Evolutionary conservation across 371 early-diverging fungal genomes (phyloP), one percentile per base, ranked within the genome.

Genomic region (Mortierella sp.): DNA sequence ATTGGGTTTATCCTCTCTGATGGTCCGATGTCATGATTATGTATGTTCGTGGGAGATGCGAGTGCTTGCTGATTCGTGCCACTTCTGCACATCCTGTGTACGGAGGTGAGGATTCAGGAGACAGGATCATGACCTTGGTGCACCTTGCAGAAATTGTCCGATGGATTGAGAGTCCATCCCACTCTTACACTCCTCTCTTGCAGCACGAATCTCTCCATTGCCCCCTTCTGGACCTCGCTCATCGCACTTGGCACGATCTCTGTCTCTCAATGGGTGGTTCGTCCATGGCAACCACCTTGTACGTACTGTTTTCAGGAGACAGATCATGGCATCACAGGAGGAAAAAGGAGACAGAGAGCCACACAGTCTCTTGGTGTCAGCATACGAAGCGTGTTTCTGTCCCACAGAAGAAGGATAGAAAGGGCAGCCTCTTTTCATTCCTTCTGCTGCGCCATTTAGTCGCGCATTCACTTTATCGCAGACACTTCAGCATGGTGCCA

Each of bases 91-190:
- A 29, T 55, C 48, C 22, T 43, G 43, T 46, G 40, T 43, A 25
- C 41, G 50, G 50, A 55, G 55, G 25, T 31, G 34, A 17, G 27
- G 29, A 49, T 41, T 54, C 14, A 62, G 63, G 55, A 55, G 63
- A 54, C 43, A 49, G 49, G 47, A 48, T 28, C 25, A 46, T 13
- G 17, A 24, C 27, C 10, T n/a, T 44, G 48, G 54, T 47, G 39
- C 22, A 31, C 28, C 7, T 34, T 41, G 56, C 34, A 37, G 3
- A 34, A 47, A 64, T 46, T 17, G 34, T 3, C 48, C 66, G 59
- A 65, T 53, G 60, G 66, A 66, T 52, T 59, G 67, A 60, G 40
- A 54, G 60, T 67, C 67, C 67, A 60, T 59, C 60, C 56, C 39
- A 54, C 51, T 3, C 56, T 57, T 22, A 39, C 57, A 25, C 24